These are phyloP conservation scores for Tuber magnatum DNA, from an alignment of 495 filamentous ascomycete genomes.

Conservation along the genomic window DNA sequence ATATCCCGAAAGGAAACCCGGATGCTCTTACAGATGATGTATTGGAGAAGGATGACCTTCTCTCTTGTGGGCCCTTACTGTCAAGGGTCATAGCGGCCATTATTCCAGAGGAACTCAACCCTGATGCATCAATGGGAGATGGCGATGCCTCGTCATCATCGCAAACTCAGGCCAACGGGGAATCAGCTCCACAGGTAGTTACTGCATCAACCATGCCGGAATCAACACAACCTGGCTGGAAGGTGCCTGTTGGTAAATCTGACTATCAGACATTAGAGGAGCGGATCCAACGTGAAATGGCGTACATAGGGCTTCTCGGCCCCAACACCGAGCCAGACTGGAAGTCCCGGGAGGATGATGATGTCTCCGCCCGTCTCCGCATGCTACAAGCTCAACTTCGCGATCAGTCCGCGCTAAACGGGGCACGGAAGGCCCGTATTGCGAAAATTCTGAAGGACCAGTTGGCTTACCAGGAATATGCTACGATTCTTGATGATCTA, in stretches of 20 bases:
- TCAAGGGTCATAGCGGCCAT: slow-evolving; percentile 74
- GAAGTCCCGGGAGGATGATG: slow-evolving; percentile 86
- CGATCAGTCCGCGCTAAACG: slow-evolving; percentile 74
- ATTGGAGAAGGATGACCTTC: slow-evolving; percentile 77
- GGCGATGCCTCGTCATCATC: not conserved
- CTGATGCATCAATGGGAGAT: slow-evolving; percentile 47
- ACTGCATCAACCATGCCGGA: slow-evolving; percentile 72
- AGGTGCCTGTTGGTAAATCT: slow-evolving; percentile 54
- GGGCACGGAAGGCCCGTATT: slow-evolving; percentile 77
- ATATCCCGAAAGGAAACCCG: slow-evolving; percentile 73
- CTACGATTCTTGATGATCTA: slow-evolving; percentile 91
- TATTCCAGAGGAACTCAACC: slow-evolving; percentile 67
- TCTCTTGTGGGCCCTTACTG: slow-evolving; percentile 72
- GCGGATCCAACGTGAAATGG: slow-evolving; percentile 80
- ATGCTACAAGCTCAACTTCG: slow-evolving; percentile 74
- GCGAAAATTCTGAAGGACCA: slow-evolving; percentile 78
- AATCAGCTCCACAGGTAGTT: slow-evolving; percentile 48
- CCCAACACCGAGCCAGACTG: slow-evolving; percentile 65
- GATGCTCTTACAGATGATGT: slow-evolving; percentile 78
- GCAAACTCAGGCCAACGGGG: slow-evolving; percentile 47
- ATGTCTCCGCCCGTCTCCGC: slow-evolving; percentile 81
- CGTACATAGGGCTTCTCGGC: slow-evolving; percentile 83
- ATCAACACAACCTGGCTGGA: slow-evolving; percentile 55
- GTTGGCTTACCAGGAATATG: slow-evolving; percentile 92
- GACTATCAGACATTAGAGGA: slow-evolving; percentile 83